Evolutionary conservation across 306 rosid genomes (phyloP).

Genomic region (Dalbergia cochinchinensis): DNA sequence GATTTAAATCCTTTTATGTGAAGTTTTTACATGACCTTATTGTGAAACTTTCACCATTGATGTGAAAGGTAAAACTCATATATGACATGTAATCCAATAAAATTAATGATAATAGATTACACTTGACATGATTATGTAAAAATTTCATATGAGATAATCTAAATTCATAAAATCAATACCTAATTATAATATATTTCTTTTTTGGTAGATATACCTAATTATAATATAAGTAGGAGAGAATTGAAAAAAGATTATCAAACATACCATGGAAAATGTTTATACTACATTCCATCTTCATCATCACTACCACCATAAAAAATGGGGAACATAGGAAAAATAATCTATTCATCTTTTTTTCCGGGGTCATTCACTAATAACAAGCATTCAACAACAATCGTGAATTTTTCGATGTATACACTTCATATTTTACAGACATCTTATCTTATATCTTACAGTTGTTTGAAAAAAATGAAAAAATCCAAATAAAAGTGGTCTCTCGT

Average conservation of each 20-base stretch:
- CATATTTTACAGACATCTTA: slow-evolving; percentile 46
- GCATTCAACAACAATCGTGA: slow-evolving; percentile 3
- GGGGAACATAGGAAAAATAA: not conserved
- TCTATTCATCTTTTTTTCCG: not conserved
- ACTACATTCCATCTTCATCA: not conserved
- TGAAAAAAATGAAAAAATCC: slow-evolving; percentile 31
- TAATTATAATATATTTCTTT: too few relatives aligned
- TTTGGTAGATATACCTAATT: too few relatives aligned
- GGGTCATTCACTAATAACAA: slow-evolving; percentile 27
- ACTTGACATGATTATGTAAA: too few relatives aligned
- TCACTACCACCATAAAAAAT: not conserved
- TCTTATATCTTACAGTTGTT: slow-evolving; percentile 37
- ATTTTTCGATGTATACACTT: slow-evolving; percentile 36
- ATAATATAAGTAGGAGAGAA: not conserved
- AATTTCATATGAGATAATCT: too few relatives aligned
- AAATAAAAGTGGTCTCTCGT: slow-evolving; percentile 23
- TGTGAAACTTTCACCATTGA: too few relatives aligned
- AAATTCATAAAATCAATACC: too few relatives aligned
- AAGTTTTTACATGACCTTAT: too few relatives aligned
- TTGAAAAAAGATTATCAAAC: not conserved
- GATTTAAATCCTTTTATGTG: too few relatives aligned
- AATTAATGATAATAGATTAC: too few relatives aligned
- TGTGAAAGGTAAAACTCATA: too few relatives aligned
- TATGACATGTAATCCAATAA: too few relatives aligned
- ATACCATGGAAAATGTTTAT: not conserved